Percentiles rank a stretch among this genome's conserved stretches.
Conservation (phyloP, 2,329 filamentous ascomycete species). For the Clonostachys rosea region DNA sequence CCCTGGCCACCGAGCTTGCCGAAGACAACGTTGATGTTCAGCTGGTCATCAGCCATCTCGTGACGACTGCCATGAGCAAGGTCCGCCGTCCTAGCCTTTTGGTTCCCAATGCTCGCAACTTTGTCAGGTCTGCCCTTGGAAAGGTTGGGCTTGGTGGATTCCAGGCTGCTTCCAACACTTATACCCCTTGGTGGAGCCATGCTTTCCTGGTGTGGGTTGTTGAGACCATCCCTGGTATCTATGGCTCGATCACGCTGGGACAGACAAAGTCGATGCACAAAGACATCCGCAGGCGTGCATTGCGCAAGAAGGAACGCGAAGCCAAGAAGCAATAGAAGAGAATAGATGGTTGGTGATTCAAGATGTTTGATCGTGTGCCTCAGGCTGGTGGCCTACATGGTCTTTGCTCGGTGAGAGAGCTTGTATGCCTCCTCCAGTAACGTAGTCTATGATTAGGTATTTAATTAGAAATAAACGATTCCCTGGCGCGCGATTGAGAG, state of each 20-base stretch:
- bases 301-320: slow-evolving; percentile 80
- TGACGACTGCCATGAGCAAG: slow-evolving; percentile 97
- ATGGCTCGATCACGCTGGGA: slow-evolving; percentile 37
- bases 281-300: slow-evolving; percentile 74
- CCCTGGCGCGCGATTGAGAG: too few relatives aligned
- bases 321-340: slow-evolving; percentile 56
- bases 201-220: slow-evolving; percentile 83
- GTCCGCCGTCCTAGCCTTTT: slow-evolving; percentile 72
- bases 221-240: slow-evolving; percentile 50
- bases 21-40: slow-evolving; percentile 83
- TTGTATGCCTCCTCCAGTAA: too few relatives aligned
- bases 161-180: slow-evolving; percentile 75
- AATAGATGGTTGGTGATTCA: not conserved
- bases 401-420: too few relatives aligned
- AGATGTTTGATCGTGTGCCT: too few relatives aligned
- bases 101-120: slow-evolving; percentile 76
- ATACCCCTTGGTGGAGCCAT: slow-evolving; percentile 92
- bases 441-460: too few relatives aligned
- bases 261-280: slow-evolving; percentile 68
- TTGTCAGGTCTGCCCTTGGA: slow-evolving; percentile 72
- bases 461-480: too few relatives aligned
- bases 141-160: slow-evolving; percentile 82
- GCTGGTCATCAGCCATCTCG: slow-evolving; percentile 85
- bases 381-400: too few relatives aligned
- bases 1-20: slow-evolving; percentile 78